Conservation (phyloP, 106 monocot species). For the Cymbidium sinense region DNA sequence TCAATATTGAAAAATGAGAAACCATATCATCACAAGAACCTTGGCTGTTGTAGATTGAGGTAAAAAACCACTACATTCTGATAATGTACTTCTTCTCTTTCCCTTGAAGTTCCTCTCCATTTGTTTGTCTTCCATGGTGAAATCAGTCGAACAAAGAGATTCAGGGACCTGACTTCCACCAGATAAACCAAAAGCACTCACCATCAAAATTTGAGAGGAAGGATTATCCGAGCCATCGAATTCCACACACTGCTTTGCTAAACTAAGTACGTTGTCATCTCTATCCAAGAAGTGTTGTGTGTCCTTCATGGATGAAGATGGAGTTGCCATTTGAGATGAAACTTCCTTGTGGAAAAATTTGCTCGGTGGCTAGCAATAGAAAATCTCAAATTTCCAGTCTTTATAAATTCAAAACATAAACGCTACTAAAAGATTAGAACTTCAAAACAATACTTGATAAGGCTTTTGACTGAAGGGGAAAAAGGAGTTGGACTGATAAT, state of each 20-base stretch:
- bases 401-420: background rate
- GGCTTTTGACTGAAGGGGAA: conserved; percentile 5
- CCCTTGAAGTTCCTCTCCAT: conserved; percentile 26
- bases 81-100: conserved; percentile 41
- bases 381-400: background rate
- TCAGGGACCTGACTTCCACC: conserved; percentile 5
- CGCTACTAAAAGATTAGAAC: background rate
- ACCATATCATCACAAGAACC: conserved; percentile 8
- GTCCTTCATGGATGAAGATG: conserved; percentile 18
- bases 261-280: conserved; percentile 24
- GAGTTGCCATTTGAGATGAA: conserved; percentile 20
- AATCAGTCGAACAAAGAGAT: conserved; percentile 9
- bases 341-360: conserved; percentile 15
- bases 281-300: conserved; percentile 20
- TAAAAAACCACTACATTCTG: conserved; percentile 11
- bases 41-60: conserved; percentile 19
- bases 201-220: conserved; percentile 17
- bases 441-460: conserved; percentile 1
- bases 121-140: conserved; percentile 11
- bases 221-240: conserved; percentile 8
- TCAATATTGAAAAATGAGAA: background rate
- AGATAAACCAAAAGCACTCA: conserved; percentile 14
- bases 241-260: conserved; percentile 13
- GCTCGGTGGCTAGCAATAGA: background rate
- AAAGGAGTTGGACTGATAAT: conserved; percentile 39